These are phyloP conservation scores for Guillardia theta DNA, from an alignment of 78 protist genomes.

Conservation along the genomic window DNA sequence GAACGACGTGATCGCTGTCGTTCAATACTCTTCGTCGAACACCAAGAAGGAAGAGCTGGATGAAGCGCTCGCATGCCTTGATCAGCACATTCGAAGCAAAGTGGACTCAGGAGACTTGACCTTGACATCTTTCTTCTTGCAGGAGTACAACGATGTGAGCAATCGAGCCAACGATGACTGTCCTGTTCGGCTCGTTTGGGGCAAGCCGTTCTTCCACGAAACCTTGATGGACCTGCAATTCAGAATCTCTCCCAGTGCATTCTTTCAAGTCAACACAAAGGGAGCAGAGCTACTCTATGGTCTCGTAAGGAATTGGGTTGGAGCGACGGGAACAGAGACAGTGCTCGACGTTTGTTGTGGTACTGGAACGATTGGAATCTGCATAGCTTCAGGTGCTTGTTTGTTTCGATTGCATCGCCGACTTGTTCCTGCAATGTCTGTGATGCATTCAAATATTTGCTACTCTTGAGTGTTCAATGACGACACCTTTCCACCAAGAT, in stretches of 20 bases:
- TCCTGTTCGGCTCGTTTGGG: neutral
- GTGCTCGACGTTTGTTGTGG: constrained; percentile 34
- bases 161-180: neutral
- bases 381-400: neutral
- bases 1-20: neutral
- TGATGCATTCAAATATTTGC: neutral
- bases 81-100: neutral
- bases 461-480: neutral
- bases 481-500: constrained; percentile 12
- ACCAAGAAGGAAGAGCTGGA: neutral
- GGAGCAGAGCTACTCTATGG: neutral
- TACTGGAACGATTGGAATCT: constrained; percentile 19
- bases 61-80: neutral
- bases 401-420: neutral
- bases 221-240: neutral
- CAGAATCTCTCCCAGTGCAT: neutral
- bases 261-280: constrained; percentile 31
- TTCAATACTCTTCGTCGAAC: neutral
- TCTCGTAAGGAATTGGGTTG: neutral
- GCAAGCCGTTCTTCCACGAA: neutral
- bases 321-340: too few species aligned
- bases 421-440: neutral
- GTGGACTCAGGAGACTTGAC: neutral
- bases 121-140: neutral
- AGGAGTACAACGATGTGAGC: neutral